A percentile compares a stretch with the other conserved stretches of the same genome.
Evolutionary conservation across 495 filamentous ascomycete species (phyloP).

Genomic region (Hypoxylon fragiforme): DNA sequence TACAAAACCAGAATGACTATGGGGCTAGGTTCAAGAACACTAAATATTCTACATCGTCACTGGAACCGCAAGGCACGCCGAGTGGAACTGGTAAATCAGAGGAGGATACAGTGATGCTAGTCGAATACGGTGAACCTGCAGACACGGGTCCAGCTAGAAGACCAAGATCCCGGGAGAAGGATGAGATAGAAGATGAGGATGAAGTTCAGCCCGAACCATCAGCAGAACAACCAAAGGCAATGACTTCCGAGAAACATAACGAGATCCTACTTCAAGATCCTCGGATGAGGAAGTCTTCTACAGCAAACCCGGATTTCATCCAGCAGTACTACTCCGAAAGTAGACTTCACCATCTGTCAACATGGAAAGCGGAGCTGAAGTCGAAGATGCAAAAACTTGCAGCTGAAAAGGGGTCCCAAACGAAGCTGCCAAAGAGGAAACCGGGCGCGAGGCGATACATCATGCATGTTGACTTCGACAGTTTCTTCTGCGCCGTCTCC

Average conservation of each 20-base stretch:
- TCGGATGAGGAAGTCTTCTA: constrained; percentile 78
- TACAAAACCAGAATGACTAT: not conserved
- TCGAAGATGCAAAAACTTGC: constrained; percentile 78
- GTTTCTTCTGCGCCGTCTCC: constrained; percentile 95
- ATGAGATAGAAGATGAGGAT: constrained; percentile 38
- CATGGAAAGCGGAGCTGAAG: constrained; percentile 93
- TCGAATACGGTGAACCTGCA: constrained; percentile 10
- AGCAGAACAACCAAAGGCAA: constrained; percentile 40
- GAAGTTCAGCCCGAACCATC: constrained; percentile 8
- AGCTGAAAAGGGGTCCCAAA: constrained; percentile 56
- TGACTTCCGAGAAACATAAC: constrained; percentile 93
- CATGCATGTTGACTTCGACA: constrained; percentile 95
- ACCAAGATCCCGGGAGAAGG: not conserved
- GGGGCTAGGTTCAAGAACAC: not conserved
- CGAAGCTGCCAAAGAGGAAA: constrained; percentile 45
- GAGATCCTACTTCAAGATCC: constrained; percentile 78
- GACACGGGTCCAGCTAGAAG: not conserved
- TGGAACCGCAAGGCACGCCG: constrained; percentile 6
- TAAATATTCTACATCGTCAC: not conserved
- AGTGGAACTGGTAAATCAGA: constrained; percentile 10
- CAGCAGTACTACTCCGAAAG: constrained; percentile 94
- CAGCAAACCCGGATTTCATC: constrained; percentile 86
- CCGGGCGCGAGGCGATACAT: constrained; percentile 76
- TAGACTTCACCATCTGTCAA: constrained; percentile 89
- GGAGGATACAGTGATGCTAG: constrained; percentile 16